These are phyloP conservation scores for Mycena belliarum DNA, from an alignment of 768 basidiomycete genomes.

Conservation along the genomic window DNA sequence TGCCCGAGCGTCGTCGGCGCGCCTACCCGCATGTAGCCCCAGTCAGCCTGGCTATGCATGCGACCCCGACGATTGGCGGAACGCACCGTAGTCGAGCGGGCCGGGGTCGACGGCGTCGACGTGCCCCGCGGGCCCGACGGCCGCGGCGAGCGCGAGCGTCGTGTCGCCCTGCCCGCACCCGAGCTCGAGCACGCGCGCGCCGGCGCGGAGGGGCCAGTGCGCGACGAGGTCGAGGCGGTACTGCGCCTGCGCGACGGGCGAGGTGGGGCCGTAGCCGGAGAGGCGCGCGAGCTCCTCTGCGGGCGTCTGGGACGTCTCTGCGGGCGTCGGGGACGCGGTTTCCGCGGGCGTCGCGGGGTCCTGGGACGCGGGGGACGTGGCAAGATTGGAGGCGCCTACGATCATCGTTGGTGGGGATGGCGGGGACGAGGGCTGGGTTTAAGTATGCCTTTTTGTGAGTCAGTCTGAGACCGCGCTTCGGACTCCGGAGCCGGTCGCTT, in stretches of 20 bases:
- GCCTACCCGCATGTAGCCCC: constrained; percentile 21
- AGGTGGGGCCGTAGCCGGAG: constrained; percentile 18
- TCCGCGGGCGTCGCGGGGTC: no score
- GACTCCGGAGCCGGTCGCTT: no score
- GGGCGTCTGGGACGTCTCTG: background rate
- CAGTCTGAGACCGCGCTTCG: no score
- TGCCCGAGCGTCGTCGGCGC: constrained; percentile 37
- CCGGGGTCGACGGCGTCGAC: constrained; percentile 43
- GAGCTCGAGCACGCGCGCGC: constrained; percentile 36
- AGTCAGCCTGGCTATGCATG: no score
- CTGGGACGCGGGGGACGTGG: no score
- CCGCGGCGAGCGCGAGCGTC: constrained; percentile 36
- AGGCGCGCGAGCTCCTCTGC: constrained; percentile 17
- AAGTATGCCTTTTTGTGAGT: no score
- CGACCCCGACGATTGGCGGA: no score
- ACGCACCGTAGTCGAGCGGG: constrained; percentile 35
- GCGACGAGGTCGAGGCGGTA: constrained; percentile 36
- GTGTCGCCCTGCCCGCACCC: constrained; percentile 45
- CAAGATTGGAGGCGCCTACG: no score
- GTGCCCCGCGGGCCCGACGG: constrained; percentile 35
- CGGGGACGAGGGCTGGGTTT: no score
- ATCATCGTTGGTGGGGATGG: no score
- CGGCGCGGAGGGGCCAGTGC: constrained; percentile 30
- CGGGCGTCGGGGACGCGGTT: no score
- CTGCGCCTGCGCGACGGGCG: constrained; percentile 22